phyloP scores from a whole-genome alignment of 2,329 filamentous ascomycete genomes.

The Monilinia laxa region DNA sequence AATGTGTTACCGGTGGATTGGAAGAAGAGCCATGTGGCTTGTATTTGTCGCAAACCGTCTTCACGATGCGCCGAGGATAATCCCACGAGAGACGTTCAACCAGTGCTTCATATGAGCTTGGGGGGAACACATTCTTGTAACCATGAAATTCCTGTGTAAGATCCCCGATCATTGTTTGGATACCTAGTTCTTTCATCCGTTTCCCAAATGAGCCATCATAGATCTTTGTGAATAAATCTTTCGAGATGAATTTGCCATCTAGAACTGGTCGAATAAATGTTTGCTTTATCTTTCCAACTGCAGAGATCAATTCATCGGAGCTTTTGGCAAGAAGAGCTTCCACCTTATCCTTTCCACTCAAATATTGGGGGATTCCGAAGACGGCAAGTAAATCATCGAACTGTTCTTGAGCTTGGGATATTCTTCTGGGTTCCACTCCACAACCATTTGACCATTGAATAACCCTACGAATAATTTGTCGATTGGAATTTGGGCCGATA shows the following conservation, averaged over 20 bases:
- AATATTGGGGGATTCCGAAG: slow-evolving; percentile 22
- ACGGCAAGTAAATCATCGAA: slow-evolving; percentile 28
- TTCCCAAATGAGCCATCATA: slow-evolving; percentile 25
- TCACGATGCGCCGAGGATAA: slow-evolving; percentile 26
- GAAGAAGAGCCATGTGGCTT: neutral
- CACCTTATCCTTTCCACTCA: slow-evolving; percentile 16
- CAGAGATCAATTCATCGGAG: slow-evolving; percentile 22
- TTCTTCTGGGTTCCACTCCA: slow-evolving; percentile 45
- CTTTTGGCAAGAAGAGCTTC: slow-evolving; percentile 22
- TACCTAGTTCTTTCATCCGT: slow-evolving; percentile 26
- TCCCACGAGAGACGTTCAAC: slow-evolving; percentile 30
- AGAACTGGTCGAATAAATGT: slow-evolving; percentile 29
- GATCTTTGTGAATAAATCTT: slow-evolving; percentile 25
- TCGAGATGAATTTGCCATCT: slow-evolving; percentile 27
- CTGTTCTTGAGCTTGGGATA: slow-evolving; percentile 30
- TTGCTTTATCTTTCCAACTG: slow-evolving; percentile 25
- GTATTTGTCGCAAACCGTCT: slow-evolving; percentile 20
- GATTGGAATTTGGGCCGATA: slow-evolving; percentile 23
- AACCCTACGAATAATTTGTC: slow-evolving; percentile 27
- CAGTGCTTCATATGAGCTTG: slow-evolving; percentile 24
- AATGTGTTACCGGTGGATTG: neutral
- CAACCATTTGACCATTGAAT: slow-evolving; percentile 45
- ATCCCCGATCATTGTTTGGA: slow-evolving; percentile 29
- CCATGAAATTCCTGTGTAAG: slow-evolving; percentile 29
- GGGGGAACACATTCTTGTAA: slow-evolving; percentile 28